Evolutionary conservation across 768 basidiomycete species (phyloP), one percentile per base, ranked within the genome.

Genomic region (Lactarius hengduanensis): DNA sequence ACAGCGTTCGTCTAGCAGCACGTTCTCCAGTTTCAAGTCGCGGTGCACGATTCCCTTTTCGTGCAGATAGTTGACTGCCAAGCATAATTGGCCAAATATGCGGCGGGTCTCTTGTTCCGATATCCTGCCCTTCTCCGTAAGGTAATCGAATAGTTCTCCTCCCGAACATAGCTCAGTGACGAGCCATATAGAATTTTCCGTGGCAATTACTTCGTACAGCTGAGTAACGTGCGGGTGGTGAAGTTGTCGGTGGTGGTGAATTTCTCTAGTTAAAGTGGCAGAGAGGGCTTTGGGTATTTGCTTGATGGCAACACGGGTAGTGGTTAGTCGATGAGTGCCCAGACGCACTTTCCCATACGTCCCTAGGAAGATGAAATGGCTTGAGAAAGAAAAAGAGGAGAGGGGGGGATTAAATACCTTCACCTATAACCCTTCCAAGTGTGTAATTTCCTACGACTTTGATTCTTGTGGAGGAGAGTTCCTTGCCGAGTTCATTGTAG

Each of bases 101-200:
- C 90, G 78, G 71, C 86, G 85, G 4, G 93, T 82, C 78, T 99
- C 97, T 50, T 87, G 85, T 76, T 96, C 94, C 26, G 84, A 79
- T 61, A 98, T 76, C 3, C 96, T 84, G 26, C 94, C 93, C 72
- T 96, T 92, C 80, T 99, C 97, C 16, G 91, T 93, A 28, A 99
- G 88, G 74, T 98, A 98, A 78, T 98, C 97, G 77, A 98, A 99
- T 34, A 99, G 85, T 77, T 99, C 97, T 47, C 97, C 97, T 11
- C 97, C 97, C 55, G 87, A 89, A 77, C 97, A 98, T 40, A 99
- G 87, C 74, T 99, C 97, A 18, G 95, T 93, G 53, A 99, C 90
- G 65, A 99, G 94, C 94, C 95, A 98, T 74, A 99, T 96, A 70
- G 86, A 85, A 30, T 86, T 85, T 78, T 99, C 97, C 1, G 97